Percentiles rank a stretch among this genome's conserved stretches.
Evolutionary conservation across 768 basidiomycete species (phyloP).

Genomic region (Naematelia aurantialba): DNA sequence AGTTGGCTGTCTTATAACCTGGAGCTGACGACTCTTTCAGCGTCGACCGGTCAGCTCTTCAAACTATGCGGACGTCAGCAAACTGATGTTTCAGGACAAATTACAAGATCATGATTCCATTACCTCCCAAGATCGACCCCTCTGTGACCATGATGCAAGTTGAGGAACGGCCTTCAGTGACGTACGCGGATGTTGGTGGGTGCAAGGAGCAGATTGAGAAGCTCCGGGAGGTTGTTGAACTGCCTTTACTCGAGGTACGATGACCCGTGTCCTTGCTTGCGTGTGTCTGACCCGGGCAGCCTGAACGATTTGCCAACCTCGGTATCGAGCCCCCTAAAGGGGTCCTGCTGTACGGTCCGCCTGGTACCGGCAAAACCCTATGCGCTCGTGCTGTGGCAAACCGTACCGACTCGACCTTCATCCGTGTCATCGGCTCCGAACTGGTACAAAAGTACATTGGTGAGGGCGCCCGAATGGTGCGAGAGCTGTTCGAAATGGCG

Average conservation of each 20-base stretch:
- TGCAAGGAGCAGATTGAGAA: constrained; percentile 99
- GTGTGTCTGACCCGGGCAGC: constrained; percentile 56
- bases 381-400: constrained; percentile 98
- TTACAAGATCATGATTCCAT: constrained; percentile 97
- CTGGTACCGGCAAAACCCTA: constrained; percentile 76
- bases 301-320: constrained; percentile 96
- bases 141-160: constrained; percentile 99
- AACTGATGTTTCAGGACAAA: constrained; percentile 55
- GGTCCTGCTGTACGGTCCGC: constrained; percentile 78
- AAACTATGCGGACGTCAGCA: not conserved
- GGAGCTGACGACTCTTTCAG: constrained; percentile 52
- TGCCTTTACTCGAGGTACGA: constrained; percentile 79
- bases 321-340: constrained; percentile 99
- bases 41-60: constrained; percentile 62
- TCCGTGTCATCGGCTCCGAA: constrained; percentile 97
- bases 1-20: not conserved
- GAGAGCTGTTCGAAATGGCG: constrained; percentile 98
- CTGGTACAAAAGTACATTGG: constrained; percentile 99
- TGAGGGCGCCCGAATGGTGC: constrained; percentile 97
- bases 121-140: constrained; percentile 98
- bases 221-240: constrained; percentile 94
- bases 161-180: constrained; percentile 96
- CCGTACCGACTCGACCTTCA: constrained; percentile 97
- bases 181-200: constrained; percentile 95
- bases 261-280: constrained; percentile 1